Conservation (phyloP, 1,284 basidiomycete genomes). For the Rhodotorula sp. region DNA sequence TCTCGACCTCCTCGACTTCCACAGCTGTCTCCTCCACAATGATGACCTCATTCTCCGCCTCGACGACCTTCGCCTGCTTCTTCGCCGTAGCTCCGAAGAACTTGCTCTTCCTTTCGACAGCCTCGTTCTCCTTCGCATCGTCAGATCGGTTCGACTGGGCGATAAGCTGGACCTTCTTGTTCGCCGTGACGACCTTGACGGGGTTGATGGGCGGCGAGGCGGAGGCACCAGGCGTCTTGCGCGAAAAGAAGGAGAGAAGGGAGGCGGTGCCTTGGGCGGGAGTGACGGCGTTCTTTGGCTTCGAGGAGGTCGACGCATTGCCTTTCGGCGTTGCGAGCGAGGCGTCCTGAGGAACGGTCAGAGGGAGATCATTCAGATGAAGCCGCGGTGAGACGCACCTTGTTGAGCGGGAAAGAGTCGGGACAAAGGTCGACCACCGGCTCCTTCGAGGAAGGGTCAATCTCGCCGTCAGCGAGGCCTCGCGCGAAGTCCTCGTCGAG, state of each 20-base stretch:
- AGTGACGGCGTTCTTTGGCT: neutral
- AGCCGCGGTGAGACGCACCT: neutral
- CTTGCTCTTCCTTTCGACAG: constrained; percentile 47
- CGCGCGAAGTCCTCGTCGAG: constrained; percentile 24
- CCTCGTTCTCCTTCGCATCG: constrained; percentile 36
- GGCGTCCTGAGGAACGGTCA: neutral
- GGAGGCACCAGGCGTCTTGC: neutral
- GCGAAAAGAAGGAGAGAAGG: constrained; percentile 32
- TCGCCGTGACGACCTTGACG: constrained; percentile 10
- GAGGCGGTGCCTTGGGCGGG: constrained; percentile 14
- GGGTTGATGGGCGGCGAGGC: constrained; percentile 2
- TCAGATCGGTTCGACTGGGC: constrained; percentile 1
- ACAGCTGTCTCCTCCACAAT: neutral
- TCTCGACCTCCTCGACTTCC: neutral
- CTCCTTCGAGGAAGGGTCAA: constrained; percentile 34
- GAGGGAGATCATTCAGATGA: neutral
- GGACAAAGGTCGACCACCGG: constrained; percentile 36
- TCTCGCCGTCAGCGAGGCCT: constrained; percentile 30
- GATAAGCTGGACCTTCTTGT: constrained; percentile 1
- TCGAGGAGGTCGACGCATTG: neutral
- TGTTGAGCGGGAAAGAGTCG: constrained; percentile 1
- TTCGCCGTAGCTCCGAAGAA: constrained; percentile 54
- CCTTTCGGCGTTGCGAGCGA: neutral
- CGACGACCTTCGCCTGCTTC: neutral
- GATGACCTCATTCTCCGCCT: neutral